Conservation (phyloP, 139 green algal species). For the Chlorella sp. region DNA sequence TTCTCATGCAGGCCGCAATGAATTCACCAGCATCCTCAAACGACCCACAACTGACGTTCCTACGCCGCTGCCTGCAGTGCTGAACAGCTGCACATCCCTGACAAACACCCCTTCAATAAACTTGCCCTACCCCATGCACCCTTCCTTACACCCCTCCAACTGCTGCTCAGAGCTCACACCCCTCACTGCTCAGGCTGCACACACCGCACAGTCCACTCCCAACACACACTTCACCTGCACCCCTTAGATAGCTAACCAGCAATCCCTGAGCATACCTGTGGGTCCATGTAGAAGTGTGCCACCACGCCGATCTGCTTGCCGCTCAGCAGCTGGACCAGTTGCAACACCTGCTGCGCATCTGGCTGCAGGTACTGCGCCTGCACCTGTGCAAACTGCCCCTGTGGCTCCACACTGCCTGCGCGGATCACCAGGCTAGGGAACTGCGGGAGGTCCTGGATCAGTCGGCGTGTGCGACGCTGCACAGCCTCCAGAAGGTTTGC, state of each 20-base stretch:
- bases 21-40: too few species aligned
- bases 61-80: too few species aligned
- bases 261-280: conserved; percentile 70
- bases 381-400: conserved; percentile 84
- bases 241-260: not conserved
- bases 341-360: conserved; percentile 22
- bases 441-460: conserved; percentile 39
- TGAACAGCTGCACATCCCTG: too few species aligned
- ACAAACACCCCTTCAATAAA: too few species aligned
- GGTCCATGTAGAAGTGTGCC: conserved; percentile 99
- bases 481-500: conserved; percentile 81
- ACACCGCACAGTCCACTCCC: not conserved
- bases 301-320: conserved; percentile 93
- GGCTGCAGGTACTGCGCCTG: conserved; percentile 74
- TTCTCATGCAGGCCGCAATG: too few species aligned
- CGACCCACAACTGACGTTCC: too few species aligned
- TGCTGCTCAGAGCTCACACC: too few species aligned
- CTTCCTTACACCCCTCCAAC: too few species aligned
- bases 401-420: conserved; percentile 34
- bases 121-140: too few species aligned
- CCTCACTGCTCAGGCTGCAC: too few species aligned
- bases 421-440: conserved; percentile 88
- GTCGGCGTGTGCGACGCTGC: conserved; percentile 44
- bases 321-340: conserved; percentile 57
- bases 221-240: not conserved